Percentiles rank a stretch among this genome's conserved stretches.
Conservation (phyloP, 495 filamentous ascomycete species). For the Extremus antarcticus region DNA sequence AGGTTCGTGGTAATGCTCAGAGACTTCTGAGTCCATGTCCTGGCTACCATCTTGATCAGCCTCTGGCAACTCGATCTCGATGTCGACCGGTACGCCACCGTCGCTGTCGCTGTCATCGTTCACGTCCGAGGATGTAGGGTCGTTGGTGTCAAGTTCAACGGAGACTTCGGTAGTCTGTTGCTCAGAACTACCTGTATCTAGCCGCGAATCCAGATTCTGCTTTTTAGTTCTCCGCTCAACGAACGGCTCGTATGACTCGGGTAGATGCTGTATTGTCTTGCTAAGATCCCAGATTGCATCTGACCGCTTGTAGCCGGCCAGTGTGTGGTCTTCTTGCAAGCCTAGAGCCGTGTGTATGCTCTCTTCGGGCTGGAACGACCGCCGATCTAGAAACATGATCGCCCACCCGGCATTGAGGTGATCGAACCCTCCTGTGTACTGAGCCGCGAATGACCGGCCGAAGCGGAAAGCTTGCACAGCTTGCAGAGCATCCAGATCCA, state of each 20-base stretch:
- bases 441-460: neutral
- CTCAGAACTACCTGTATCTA: too few relatives aligned
- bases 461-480: conserved; percentile 16
- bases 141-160: too few relatives aligned
- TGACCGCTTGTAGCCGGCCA: neutral
- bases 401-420: conserved; percentile 22
- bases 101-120: neutral
- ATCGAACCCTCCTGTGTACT: conserved; percentile 5
- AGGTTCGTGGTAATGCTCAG: neutral
- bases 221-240: neutral
- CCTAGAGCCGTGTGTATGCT: conserved; percentile 6
- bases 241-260: neutral
- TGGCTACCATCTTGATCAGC: neutral
- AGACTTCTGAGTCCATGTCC: neutral
- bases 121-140: too few relatives aligned
- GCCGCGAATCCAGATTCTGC: neutral
- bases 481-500: conserved; percentile 47
- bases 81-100: neutral
- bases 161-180: too few relatives aligned
- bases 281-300: conserved; percentile 12
- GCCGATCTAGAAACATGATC: conserved; percentile 27
- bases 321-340: neutral
- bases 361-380: conserved; percentile 18
- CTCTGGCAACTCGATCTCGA: neutral
- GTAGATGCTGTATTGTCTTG: conserved; percentile 5